Percentiles rank a stretch among this genome's conserved stretches.
These are phyloP conservation scores for Kwoniella sp. DNA, from an alignment of 768 basidiomycete genomes.

Conservation along the genomic window DNA sequence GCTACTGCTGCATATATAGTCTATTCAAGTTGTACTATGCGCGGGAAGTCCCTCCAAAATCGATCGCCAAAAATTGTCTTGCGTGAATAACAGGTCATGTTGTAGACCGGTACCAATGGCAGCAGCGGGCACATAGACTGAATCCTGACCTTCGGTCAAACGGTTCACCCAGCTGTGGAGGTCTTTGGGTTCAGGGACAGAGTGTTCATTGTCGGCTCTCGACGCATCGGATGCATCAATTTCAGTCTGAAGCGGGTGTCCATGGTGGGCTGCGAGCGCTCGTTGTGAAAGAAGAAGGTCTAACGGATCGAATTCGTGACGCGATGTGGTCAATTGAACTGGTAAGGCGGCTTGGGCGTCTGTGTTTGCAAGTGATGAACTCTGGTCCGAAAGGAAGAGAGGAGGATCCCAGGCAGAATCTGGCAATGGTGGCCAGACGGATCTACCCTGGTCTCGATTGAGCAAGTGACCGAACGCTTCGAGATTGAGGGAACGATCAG, in stretches of 20 bases:
- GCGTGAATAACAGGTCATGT: slow-evolving; percentile 17
- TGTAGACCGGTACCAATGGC: slow-evolving; percentile 2
- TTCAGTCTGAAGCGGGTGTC: background rate
- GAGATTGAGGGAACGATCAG: slow-evolving; percentile 12
- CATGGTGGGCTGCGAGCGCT: no score
- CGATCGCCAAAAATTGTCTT: slow-evolving; percentile 15
- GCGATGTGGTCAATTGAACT: background rate
- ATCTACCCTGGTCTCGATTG: slow-evolving; percentile 13
- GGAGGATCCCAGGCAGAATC: background rate
- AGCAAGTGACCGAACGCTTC: slow-evolving; percentile 20
- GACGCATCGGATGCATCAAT: background rate
- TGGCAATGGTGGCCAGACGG: slow-evolving; percentile 30
- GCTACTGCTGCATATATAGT: no score
- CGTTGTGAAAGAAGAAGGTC: no score
- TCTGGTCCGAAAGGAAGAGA: background rate
- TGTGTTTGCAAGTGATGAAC: background rate
- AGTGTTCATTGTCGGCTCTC: background rate
- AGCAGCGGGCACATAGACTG: background rate
- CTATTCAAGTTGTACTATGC: background rate
- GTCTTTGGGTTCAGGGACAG: background rate
- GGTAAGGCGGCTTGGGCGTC: background rate
- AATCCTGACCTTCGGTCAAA: background rate
- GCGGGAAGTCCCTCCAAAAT: slow-evolving; percentile 12
- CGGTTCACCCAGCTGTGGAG: background rate
- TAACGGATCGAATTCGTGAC: background rate